Conservation (phyloP, 805 yeast genomes). For the Schwanniomyces yamadae region DNA sequence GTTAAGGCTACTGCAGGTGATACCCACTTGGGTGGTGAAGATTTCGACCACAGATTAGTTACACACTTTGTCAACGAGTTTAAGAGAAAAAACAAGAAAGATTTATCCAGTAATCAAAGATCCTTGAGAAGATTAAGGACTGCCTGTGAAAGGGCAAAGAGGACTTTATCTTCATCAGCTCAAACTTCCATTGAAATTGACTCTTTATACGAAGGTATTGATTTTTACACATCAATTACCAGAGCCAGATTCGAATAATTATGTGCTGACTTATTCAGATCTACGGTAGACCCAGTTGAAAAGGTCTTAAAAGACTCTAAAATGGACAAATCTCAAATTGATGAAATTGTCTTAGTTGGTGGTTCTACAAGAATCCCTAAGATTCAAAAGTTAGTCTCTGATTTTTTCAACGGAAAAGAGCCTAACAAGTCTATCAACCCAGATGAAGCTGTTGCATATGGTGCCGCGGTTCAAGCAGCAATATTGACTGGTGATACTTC, state of each 20-base stretch:
- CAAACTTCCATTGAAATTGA: conserved; percentile 92
- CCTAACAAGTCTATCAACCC: conserved; percentile 96
- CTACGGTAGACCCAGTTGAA: conserved; percentile 93
- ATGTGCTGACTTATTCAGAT: conserved; percentile 91
- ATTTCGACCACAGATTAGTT: conserved; percentile 94
- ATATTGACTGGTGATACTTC: conserved; percentile 95
- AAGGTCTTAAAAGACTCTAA: conserved; percentile 89
- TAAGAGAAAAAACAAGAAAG: conserved; percentile 98
- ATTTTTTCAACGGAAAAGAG: conserved; percentile 96
- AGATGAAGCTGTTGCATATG: conserved; percentile 98
- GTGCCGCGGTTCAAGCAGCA: conserved; percentile 99
- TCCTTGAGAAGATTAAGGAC: conserved; percentile 98
- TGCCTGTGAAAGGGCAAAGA: conserved; percentile 99
- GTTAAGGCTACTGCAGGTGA: conserved; percentile 52
- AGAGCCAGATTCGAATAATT: conserved; percentile 98
- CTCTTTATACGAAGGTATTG: conserved; percentile 91
- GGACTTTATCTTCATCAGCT: conserved; percentile 94
- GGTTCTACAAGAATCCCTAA: conserved; percentile 99
- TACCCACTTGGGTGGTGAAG: conserved; percentile 86
- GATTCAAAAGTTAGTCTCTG: conserved; percentile 92
- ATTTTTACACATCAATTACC: conserved; percentile 93
- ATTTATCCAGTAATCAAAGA: conserved; percentile 89
- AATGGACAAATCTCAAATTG: conserved; percentile 83
- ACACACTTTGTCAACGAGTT: conserved; percentile 91
- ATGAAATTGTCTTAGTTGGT: conserved; percentile 94